Evolutionary conservation across 1,139 yeast species (phyloP).

Genomic region (Kazachstania sp.): DNA sequence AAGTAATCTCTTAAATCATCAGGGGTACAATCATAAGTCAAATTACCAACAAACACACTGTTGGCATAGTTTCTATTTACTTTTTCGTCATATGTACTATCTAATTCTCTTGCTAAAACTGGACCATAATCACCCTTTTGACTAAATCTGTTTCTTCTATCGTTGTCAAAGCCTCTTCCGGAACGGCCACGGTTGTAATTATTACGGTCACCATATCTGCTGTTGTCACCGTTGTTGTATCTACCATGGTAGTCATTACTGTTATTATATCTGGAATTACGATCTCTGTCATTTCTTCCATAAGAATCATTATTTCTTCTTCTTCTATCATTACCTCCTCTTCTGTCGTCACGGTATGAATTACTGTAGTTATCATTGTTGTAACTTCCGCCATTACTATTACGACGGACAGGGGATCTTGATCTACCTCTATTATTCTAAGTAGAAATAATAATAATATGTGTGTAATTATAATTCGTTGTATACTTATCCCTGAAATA

Average conservation of each 20-base stretch:
- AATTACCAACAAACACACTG: slow-evolving; percentile 65
- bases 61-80: slow-evolving; percentile 60
- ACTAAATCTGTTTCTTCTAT: background rate
- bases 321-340: background rate
- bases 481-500: background rate
- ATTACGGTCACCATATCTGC: slow-evolving; percentile 1
- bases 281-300: background rate
- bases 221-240: background rate
- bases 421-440: slow-evolving; percentile 11
- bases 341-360: background rate
- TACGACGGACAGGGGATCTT: slow-evolving; percentile 16
- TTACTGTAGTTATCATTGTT: background rate
- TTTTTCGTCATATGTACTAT: slow-evolving; percentile 32
- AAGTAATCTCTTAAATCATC: slow-evolving; percentile 54
- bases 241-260: background rate
- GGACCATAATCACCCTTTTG: slow-evolving; percentile 22
- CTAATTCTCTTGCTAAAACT: slow-evolving; percentile 25
- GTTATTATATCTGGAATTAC: background rate
- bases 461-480: background rate
- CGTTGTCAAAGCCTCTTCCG: background rate
- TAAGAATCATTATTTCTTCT: background rate
- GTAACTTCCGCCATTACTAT: background rate
- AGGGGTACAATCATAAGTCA: slow-evolving; percentile 58
- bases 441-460: background rate
- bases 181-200: background rate